phyloP scores from a whole-genome alignment of 2,329 filamentous ascomycete species.

The Ustilaginoidea virens region DNA sequence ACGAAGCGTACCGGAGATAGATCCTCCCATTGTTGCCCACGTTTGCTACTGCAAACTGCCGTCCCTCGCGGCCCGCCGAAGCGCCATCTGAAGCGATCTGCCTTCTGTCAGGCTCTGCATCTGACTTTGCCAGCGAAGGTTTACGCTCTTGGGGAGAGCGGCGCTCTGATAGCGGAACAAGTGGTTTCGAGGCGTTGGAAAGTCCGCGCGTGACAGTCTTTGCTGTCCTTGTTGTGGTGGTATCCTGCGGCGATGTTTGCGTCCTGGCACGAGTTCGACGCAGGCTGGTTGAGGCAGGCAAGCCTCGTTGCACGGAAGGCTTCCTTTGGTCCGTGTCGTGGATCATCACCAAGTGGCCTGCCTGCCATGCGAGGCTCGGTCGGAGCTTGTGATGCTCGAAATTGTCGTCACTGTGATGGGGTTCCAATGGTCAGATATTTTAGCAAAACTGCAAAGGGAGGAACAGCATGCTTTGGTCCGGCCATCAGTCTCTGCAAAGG shows the following conservation, averaged over 20 bases:
- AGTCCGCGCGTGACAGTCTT: conserved; percentile 7
- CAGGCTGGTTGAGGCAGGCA: conserved; percentile 1
- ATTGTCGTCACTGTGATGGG: conserved; percentile 1
- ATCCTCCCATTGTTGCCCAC: conserved; percentile 73
- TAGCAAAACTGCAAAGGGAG: too few relatives aligned
- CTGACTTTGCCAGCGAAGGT: conserved; percentile 28
- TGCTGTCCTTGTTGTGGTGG: conserved; percentile 4
- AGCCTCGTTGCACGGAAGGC: conserved; percentile 3
- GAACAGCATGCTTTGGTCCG: too few relatives aligned
- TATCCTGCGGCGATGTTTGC: conserved; percentile 4
- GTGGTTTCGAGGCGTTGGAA: conserved; percentile 16
- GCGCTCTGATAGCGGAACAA: conserved; percentile 32
- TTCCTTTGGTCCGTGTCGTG: too few relatives aligned
- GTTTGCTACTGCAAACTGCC: conserved; percentile 66
- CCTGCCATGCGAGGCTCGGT: too few relatives aligned
- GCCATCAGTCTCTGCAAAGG: too few relatives aligned
- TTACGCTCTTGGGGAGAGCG: conserved; percentile 25
- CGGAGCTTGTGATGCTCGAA: conserved; percentile 6
- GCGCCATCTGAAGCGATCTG: conserved; percentile 45
- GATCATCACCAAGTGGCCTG: too few relatives aligned
- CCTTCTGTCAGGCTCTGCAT: conserved; percentile 36
- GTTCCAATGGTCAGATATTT: too few relatives aligned
- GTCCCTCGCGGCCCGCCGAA: conserved; percentile 46
- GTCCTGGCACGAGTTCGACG: conserved; percentile 1
- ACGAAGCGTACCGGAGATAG: conserved; percentile 67